These are phyloP conservation scores for Candida montana DNA, from an alignment of 805 yeast genomes.

Conservation along the genomic window DNA sequence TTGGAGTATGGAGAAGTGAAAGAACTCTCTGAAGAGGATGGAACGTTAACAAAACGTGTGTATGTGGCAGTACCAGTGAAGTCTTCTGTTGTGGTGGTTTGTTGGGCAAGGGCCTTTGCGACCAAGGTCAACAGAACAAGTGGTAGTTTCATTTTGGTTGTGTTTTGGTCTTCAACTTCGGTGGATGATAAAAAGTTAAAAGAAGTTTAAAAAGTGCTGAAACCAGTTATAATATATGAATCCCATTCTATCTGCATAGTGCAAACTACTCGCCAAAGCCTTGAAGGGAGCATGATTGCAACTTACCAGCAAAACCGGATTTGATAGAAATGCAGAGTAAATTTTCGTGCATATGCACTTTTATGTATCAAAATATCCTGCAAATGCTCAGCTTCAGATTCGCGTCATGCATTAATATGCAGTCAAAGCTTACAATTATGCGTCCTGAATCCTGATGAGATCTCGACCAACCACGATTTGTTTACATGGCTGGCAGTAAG, in stretches of 20 bases:
- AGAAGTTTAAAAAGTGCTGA: constrained; percentile 3
- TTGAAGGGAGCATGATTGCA: background rate
- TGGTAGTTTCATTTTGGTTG: constrained; percentile 6
- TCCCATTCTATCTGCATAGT: no score
- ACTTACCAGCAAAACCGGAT: background rate
- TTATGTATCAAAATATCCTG: no score
- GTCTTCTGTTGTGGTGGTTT: constrained; percentile 17
- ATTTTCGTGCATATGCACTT: no score
- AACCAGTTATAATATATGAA: constrained; percentile 3
- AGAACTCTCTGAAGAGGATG: constrained; percentile 4
- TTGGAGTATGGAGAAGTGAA: constrained; percentile 1
- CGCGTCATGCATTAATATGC: no score
- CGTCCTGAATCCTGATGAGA: no score
- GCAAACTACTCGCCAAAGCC: background rate
- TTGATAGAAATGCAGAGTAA: no score
- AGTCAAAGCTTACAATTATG: no score
- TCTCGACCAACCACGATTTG: no score
- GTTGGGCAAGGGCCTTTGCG: constrained; percentile 15
- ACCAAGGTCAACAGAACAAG: constrained; percentile 10
- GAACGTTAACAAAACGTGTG: constrained; percentile 11
- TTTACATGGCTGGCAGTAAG: no score
- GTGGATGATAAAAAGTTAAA: background rate
- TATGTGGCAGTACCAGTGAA: constrained; percentile 19
- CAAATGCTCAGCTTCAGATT: no score
- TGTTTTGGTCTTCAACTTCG: background rate